These are phyloP conservation scores for Ophiocordyceps camponoti-floridani DNA, from an alignment of 2,329 filamentous ascomycete species.

Conservation along the genomic window DNA sequence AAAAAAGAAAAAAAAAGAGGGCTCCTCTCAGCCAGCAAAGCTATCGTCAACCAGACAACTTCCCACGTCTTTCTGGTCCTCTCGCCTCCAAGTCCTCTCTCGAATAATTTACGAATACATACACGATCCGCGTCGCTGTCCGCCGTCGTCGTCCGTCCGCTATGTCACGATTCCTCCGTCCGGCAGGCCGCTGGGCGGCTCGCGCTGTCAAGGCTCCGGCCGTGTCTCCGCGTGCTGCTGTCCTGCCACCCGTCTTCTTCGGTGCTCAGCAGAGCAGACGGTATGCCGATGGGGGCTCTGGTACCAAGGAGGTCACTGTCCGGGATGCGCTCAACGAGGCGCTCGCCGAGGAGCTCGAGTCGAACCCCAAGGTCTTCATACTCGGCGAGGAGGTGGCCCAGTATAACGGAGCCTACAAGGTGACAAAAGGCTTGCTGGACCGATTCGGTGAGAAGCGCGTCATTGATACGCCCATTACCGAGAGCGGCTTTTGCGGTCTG, in stretches of 20 bases:
- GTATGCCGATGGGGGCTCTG: constrained; percentile 36
- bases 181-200: constrained; percentile 28
- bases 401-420: constrained; percentile 99
- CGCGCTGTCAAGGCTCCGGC: constrained; percentile 16
- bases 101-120: no score
- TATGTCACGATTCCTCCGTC: constrained; percentile 35
- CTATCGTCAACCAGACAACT: neutral
- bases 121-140: neutral
- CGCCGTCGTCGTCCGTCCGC: constrained; percentile 1
- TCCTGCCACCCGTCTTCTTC: constrained; percentile 14
- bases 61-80: neutral
- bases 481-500: constrained; percentile 86
- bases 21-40: neutral
- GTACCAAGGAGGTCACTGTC: constrained; percentile 85
- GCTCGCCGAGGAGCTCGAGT: constrained; percentile 89
- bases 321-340: constrained; percentile 96
- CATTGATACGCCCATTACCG: constrained; percentile 96
- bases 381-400: constrained; percentile 97
- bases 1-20: neutral
- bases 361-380: constrained; percentile 87
- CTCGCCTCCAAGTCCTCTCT: neutral
- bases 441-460: constrained; percentile 94
- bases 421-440: constrained; percentile 93
- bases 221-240: constrained; percentile 16
- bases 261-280: constrained; percentile 29